Base-by-base conservation (phyloP, 805 yeast species). In the Starmerella apis region DNA sequence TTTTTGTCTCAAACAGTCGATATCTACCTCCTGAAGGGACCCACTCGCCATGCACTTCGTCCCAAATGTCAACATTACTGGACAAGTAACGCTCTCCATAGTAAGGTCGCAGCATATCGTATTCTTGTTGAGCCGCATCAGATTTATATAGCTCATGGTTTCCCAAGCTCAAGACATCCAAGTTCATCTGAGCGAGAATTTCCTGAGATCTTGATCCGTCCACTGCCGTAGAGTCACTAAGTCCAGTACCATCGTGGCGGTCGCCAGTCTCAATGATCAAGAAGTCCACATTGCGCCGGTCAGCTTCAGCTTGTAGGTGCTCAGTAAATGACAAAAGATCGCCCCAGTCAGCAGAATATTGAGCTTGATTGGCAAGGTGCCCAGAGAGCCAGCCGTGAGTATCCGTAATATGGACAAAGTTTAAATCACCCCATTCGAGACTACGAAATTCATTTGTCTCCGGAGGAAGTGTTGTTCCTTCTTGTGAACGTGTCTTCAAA, bases 201-300 rank as follows among this genome's bases (percentile, higher is more conserved):
- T 72, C 71, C 24, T 80, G 74, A 0, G 92, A 76, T 14, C 70
- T 64, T 4, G 66, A 59, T 0, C 96, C 97, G 61, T 81, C 83
- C 2, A 90, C 85, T 2, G 30, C 48, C 0, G 95, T 81, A 13
- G 83, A 79, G 66, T 90, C 96, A 35, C 86, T 75, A 11, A 87
- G 67, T 0, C 97, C 97, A 62, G 86, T 88, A 0, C 97, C 97
- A 64, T 90, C 97, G 59, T 86, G 95, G 54, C 86, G 79, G 65
- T 90, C 97, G 4, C 97, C 97, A 0, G 94, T 79, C 61, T 90
- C 97, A 2, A 90, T 73, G 4, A 87, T 60, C 3, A 90, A 58
- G 18, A 88, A 63, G 61, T 90, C 97, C 18, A 72, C 77, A 1
- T 71, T 73, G 10, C 70, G 42, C 28, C 63, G 52, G 22, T 66